Base-by-base conservation (phyloP, 1,139 yeast genomes). In the Lodderomyces pseudojiufengensis region DNA sequence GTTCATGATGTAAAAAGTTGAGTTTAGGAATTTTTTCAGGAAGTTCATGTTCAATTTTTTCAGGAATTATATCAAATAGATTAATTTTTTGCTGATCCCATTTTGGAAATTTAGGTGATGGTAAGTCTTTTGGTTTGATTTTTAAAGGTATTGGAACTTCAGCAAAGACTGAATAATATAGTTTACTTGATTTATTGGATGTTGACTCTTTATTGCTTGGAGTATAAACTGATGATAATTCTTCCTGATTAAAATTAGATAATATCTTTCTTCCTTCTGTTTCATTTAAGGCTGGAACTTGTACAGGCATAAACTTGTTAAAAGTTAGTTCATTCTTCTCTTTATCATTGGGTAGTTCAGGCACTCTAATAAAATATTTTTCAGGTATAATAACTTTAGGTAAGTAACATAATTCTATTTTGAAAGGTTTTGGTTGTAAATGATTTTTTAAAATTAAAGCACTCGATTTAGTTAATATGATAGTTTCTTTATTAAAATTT, bases 321-420 rank as follows among this genome's bases (percentile, higher is more conserved):
- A 5, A 18, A 18, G 7, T 18, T 18, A 7, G 7, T 5, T 5
- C 7, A 5, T 18, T 18, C 20, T 5, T 5, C 7, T 18, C 20
- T 5, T 18, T 18, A 5, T 18, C 7, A 7, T 5, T 5, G 7
- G 20, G 20, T 5, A 7, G 5, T 18, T 18, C 20, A 24, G 5
- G 26, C 5, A 11, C 24, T 18, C 7, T 9, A 3, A 28, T 24
- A 21, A 8, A 21, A 20, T 28, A 28, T 24, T 28, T 28, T 21
- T 28, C 31, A 21, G 31, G 9, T 6, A 28, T 16, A 21, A 28
- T 28, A 5, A 28, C 31, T 15, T 28, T 16, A 9, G 31, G 31
- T 20, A 20, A 24, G 7, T 18, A 18, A 5, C 7, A 5, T 4
- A 28, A 15, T 9, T 8, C 24, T 5, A 28, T n/a, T 12, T 28